Evolutionary conservation across 192 early-diverging fungal genomes (phyloP), one percentile per base, ranked within the genome.

Genomic region (Linderina pennispora): DNA sequence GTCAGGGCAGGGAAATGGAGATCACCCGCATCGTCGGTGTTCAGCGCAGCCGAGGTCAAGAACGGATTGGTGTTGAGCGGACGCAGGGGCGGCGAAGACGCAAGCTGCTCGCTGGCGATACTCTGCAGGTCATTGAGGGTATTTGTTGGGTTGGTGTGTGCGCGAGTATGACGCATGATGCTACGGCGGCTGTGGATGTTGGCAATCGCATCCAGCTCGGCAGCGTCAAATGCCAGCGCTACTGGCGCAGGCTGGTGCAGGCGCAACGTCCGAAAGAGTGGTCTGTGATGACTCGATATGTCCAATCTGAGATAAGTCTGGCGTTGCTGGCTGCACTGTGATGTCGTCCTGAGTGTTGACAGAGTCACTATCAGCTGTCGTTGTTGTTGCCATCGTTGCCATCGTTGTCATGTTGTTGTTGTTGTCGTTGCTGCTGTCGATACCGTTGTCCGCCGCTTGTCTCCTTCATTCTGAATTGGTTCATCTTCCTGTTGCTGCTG

Each of bases 121-220:
- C 24, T 35, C 45, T 36, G 23, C 19, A 47, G 45, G 15, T 47
- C 45, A 21, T 47, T 34, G 14, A 36, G 10, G 1, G 46, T 31
- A 31, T 31, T 11, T 5, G n/a, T n/a, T n/a, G n/a, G n/a, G n/a
- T n/a, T n/a, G n/a, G n/a, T n/a, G n/a, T n/a, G n/a, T n/a, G n/a
- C n/a, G n/a, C n/a, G n/a, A n/a, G n/a, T n/a, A n/a, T n/a, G n/a
- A n/a, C n/a, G n/a, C n/a, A n/a, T n/a, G n/a, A n/a, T n/a, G n/a
- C n/a, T 31, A 8, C 43, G 41, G 0, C 48, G 33, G 7, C 40
- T 31, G 18, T 23, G 38, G 23, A 62, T 39, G 21, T 25, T 62
- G 38, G 66, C 66, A 11, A 70, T 70, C 3, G 55, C 59, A 21
- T 70, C 66, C 7, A 70, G 55, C 44, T 70, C 66, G 32, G 16